Evolutionary conservation across 148 eudicot genomes (phyloP).

Genomic region (Nyssa sinensis): DNA sequence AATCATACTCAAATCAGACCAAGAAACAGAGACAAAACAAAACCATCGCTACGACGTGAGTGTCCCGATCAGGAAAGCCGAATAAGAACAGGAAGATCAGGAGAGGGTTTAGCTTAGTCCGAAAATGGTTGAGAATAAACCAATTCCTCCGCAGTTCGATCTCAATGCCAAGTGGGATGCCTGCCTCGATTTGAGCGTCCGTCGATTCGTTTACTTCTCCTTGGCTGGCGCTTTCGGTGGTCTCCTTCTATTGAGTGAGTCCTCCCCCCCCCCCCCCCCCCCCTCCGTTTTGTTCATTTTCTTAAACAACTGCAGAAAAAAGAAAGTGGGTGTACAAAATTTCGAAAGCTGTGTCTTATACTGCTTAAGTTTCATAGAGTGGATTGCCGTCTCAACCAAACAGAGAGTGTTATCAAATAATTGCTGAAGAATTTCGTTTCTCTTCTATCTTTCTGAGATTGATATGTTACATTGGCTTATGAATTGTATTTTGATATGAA

Average conservation of each 20-base stretch:
- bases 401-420: no score
- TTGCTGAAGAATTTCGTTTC: no score
- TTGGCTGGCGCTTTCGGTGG: conserved; percentile 72
- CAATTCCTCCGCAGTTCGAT: conserved; percentile 45
- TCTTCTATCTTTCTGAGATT: neutral
- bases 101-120: neutral
- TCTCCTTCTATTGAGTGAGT: conserved; percentile 81
- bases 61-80: neutral
- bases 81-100: neutral
- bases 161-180: conserved; percentile 85
- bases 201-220: conserved; percentile 71
- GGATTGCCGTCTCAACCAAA: no score
- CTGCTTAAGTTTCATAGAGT: neutral
- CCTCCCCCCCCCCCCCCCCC: neutral
- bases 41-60: neutral
- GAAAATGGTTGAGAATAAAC: conserved; percentile 53
- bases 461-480: neutral
- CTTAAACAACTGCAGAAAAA: neutral
- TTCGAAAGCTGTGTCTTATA: neutral
- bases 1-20: neutral
- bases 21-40: neutral
- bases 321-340: neutral
- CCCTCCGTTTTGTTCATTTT: neutral
- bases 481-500: neutral
- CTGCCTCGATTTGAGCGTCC: conserved; percentile 76